Evolutionary conservation across 768 basidiomycete species (phyloP), one percentile per base, ranked within the genome.

Genomic region (Calocera cornea): DNA sequence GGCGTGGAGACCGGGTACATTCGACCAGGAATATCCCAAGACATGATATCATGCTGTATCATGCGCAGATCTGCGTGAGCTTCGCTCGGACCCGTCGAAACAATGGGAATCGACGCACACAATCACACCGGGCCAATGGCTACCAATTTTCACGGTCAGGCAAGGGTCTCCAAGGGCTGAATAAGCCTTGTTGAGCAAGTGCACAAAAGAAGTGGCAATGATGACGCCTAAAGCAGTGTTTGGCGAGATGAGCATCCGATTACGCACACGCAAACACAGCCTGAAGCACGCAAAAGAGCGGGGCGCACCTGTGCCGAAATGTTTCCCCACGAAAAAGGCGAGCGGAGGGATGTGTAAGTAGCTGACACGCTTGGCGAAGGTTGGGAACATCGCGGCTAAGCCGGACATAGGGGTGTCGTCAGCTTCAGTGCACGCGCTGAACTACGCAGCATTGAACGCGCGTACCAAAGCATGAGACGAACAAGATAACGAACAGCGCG

Each of bases 311-410:
- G 90, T 92, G 38, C 90, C 90, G 71, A 92, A 91, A 73, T 92
- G 90, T 72, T 91, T 92, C 41, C 88, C 89, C n/a, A 90, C 79
- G 75, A 92, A 92, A 74, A 92, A 92, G 19, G 87, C 72, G 17
- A 88, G 77, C 27, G 81, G 81, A 1, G 88, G 89, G 71, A 90
- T 85, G 65, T 81, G 81, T 24, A 90, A 71, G 67, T 79, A 79
- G 5, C 80, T 78, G 16, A 81, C 72, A 1, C 79, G 80, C 67
- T 82, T 83, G 0, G 89, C 88, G 29, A 89, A 67, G 0, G 83
- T 78, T 0, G 90, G 90, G 69, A 92, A 87, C 0, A 87, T 87
- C 0, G 85, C 86, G n/a, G 90, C 89, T 33, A 34, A 27, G 29
- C 12, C 33, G 34, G 40, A 27, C 24, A 31, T 17, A 27, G 47